Evolutionary conservation across 2,329 filamentous ascomycete genomes (phyloP), one percentile per base, ranked within the genome.

Genomic region (Sporothrix protearum): DNA sequence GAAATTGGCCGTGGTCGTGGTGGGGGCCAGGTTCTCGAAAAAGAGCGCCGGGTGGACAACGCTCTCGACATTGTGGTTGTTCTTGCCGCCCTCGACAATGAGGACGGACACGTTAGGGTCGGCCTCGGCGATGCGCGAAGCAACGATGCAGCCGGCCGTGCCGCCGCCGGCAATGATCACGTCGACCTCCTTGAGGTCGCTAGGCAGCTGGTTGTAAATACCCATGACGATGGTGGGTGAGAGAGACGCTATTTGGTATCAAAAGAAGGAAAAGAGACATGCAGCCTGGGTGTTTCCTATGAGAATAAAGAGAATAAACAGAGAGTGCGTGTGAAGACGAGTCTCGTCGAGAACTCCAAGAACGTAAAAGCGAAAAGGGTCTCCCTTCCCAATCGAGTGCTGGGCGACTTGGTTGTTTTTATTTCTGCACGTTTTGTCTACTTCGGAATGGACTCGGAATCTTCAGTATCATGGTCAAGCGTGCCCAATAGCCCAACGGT

Each of bases 71-170:
- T 85, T 80, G 73, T 83, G 83, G 75, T 85, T 88, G 77, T 88
- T 84, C 16, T 80, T 80, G 0, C 87, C 87, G 33, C 81, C 79
- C 75, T 89, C 87, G 63, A 88, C 82, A 10, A 89, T 78, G 16
- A 88, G 78, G 61, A 88, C 83, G 25, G 81, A 82, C 1, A 87
- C 78, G 28, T 79, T 78, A 0, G 83, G 84, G 70, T 83, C 83
- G 67, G 85, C 82, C 0, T 84, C 83, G 6, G 85, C 83, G 1
- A 88, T 81, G 63, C 86, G 80, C 3, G 80, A 82, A 8, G 86
- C 85, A 33, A 86, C 78, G 16, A 86, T 80, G 74, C 84, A 84
- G 28, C 82, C 84, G 30, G 84, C 83, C 3, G 83, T 80, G 12
- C 84, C 84, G 79, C 82, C 76, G 57, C 76, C 76, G 0, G 75